These are phyloP conservation scores for Penicillium soppii DNA, from an alignment of 495 filamentous ascomycete species.

Conservation along the genomic window DNA sequence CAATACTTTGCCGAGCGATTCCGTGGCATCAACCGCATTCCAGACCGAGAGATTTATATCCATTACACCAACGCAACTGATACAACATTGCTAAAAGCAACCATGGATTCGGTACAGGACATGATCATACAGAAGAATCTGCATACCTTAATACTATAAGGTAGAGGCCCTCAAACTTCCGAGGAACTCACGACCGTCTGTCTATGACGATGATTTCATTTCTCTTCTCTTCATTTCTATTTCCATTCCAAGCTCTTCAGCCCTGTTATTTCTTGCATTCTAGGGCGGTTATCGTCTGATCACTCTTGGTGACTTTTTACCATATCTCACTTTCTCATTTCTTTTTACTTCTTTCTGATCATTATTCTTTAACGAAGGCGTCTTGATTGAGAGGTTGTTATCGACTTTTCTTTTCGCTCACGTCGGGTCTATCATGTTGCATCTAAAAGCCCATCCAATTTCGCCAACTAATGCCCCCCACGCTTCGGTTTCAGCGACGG, in stretches of 20 bases:
- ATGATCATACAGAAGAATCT: conserved; percentile 99
- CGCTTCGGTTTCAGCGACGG: conserved; percentile 20
- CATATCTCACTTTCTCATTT: conserved; percentile 21
- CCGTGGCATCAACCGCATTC: conserved; percentile 77
- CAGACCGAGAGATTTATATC: conserved; percentile 86
- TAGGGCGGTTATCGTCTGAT: conserved; percentile 23
- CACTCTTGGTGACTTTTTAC: conserved; percentile 14
- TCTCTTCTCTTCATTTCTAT: conserved; percentile 15
- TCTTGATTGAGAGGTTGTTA: conserved; percentile 27
- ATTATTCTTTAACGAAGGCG: conserved; percentile 19
- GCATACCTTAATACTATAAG: conserved; percentile 89
- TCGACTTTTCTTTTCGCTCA: conserved; percentile 21
- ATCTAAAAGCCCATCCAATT: conserved; percentile 29
- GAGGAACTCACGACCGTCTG: conserved; percentile 28
- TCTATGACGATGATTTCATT: conserved; percentile 22
- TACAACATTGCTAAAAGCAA: conserved; percentile 93
- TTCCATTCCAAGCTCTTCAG: conserved; percentile 16
- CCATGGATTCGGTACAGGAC: conserved; percentile 95
- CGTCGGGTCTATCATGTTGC: conserved; percentile 27
- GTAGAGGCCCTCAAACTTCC: conserved; percentile 12
- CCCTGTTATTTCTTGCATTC: conserved; percentile 27
- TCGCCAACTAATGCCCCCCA: conserved; percentile 16
- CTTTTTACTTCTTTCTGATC: conserved; percentile 13
- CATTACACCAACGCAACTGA: conserved; percentile 95
- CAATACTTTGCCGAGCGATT: conserved; percentile 93